Evolutionary conservation across 768 basidiomycete species (phyloP).

Genomic region (Pleurotus ostreatus): DNA sequence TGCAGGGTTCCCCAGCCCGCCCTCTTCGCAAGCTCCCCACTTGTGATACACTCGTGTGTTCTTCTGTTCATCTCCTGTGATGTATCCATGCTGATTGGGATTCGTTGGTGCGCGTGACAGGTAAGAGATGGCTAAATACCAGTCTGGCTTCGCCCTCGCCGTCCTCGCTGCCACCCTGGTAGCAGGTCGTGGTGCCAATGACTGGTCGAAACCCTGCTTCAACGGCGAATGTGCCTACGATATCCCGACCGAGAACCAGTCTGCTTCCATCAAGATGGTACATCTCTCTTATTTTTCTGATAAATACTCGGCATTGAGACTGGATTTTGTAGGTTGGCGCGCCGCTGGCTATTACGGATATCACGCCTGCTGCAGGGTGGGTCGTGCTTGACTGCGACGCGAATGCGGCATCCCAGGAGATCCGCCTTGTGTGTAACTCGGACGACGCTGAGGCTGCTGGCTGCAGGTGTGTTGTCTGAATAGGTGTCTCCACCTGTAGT

Average conservation of each 20-base stretch:
- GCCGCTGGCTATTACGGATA: not conserved
- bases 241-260: not conserved
- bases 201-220: slow-evolving; percentile 2
- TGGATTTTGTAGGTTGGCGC: not conserved
- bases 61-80: too few species aligned
- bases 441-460: not conserved
- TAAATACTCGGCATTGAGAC: not conserved
- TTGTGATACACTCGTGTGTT: too few species aligned
- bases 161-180: not conserved
- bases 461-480: not conserved
- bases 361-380: not conserved
- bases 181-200: not conserved
- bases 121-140: not conserved
- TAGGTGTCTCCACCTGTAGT: not conserved
- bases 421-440: not conserved
- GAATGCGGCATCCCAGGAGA: not conserved
- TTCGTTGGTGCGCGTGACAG: too few species aligned
- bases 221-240: slow-evolving; percentile 2
- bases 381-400: not conserved
- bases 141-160: not conserved
- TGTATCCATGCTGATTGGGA: too few species aligned
- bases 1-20: too few species aligned
- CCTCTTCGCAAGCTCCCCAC: too few species aligned
- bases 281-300: not conserved
- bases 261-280: not conserved